These are phyloP conservation scores for Tricholoma sp. DNA, from an alignment of 768 basidiomycete genomes.

Conservation along the genomic window DNA sequence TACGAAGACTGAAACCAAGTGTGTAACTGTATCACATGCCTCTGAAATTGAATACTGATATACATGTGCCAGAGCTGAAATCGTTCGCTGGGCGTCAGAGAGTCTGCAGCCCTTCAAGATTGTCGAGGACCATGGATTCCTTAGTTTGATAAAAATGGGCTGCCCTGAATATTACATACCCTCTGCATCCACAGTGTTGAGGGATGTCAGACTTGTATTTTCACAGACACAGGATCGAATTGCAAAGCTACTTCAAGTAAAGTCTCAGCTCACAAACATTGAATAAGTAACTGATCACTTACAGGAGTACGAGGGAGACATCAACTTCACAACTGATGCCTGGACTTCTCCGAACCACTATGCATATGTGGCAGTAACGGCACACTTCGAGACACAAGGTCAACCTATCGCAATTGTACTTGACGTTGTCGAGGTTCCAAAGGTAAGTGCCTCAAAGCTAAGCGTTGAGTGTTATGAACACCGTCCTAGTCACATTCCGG, in stretches of 20 bases:
- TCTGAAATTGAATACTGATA: too few species aligned
- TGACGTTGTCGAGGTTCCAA: slow-evolving; percentile 29
- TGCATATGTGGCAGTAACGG: slow-evolving; percentile 22
- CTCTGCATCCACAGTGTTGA: not conserved
- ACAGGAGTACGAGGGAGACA: slow-evolving; percentile 23
- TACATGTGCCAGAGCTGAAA: not conserved
- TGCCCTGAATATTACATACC: not conserved
- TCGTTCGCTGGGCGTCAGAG: not conserved
- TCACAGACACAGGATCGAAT: not conserved
- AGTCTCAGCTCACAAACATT: not conserved
- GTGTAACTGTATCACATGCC: not conserved
- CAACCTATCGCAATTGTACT: slow-evolving; percentile 18
- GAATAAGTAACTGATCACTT: not conserved
- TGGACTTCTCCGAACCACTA: slow-evolving; percentile 33
- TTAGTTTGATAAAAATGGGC: not conserved
- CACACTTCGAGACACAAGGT: slow-evolving; percentile 25
- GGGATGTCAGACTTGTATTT: not conserved
- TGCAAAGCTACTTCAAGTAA: not conserved
- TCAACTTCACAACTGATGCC: slow-evolving; percentile 29
- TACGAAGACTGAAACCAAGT: not conserved
- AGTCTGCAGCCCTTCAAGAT: not conserved
- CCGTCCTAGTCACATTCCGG: slow-evolving; percentile 21
- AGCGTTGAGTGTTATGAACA: not conserved
- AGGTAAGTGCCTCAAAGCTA: slow-evolving; percentile 3
- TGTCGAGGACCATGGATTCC: not conserved